These are phyloP conservation scores for Aureobasidium sp. DNA, from an alignment of 2,329 filamentous ascomycete species.

Conservation along the genomic window DNA sequence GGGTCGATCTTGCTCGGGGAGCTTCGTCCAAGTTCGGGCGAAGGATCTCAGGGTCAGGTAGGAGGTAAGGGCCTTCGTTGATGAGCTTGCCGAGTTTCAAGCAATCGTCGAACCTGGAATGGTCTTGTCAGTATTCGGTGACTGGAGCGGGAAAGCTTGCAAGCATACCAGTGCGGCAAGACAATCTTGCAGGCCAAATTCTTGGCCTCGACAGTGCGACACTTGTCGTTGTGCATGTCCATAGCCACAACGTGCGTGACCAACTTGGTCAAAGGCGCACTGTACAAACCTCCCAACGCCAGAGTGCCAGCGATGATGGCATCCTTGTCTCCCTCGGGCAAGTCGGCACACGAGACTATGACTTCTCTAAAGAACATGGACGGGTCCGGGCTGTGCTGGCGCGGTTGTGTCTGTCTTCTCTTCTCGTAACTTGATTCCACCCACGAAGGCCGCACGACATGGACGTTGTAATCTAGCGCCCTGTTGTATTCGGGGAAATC, in stretches of 20 bases:
- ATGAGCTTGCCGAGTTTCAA: constrained; percentile 87
- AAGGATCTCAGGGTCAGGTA: constrained; percentile 80
- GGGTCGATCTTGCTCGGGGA: constrained; percentile 20
- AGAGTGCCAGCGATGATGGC: constrained; percentile 83
- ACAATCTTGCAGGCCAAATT: constrained; percentile 64
- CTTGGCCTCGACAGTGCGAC: constrained; percentile 32
- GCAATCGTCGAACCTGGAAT: constrained; percentile 72
- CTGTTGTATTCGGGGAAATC: constrained; percentile 83
- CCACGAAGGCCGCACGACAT: constrained; percentile 78
- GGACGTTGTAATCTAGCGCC: constrained; percentile 67
- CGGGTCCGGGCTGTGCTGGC: constrained; percentile 84
- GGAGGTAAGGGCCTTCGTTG: constrained; percentile 72
- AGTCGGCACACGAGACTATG: constrained; percentile 69
- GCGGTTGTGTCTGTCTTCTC: constrained; percentile 63
- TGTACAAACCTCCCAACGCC: constrained; percentile 79
- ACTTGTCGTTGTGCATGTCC: constrained; percentile 64
- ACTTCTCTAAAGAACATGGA: constrained; percentile 83
- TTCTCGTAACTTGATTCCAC: constrained; percentile 61
- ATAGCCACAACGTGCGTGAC: constrained; percentile 88
- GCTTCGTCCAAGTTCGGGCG: constrained; percentile 22
- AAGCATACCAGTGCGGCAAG: constrained; percentile 67
- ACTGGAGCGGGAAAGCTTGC: no score
- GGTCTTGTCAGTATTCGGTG: not conserved
- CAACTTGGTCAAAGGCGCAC: constrained; percentile 57
- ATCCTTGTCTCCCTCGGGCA: constrained; percentile 81